These are phyloP conservation scores for Botryotinia narcissicola DNA, from an alignment of 2,329 filamentous ascomycete genomes.

Conservation along the genomic window DNA sequence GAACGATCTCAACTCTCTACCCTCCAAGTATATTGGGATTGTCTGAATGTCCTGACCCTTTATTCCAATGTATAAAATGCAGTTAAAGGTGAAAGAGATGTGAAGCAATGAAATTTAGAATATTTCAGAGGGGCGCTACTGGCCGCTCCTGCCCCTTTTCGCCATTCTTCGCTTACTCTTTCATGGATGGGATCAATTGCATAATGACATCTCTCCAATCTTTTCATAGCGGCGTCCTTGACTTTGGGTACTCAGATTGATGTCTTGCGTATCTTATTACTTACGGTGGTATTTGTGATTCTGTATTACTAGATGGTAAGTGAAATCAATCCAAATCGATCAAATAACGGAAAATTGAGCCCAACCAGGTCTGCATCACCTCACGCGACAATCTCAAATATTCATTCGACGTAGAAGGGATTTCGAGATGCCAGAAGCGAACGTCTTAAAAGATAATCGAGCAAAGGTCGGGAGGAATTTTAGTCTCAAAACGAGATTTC, in stretches of 20 bases:
- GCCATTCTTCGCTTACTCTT: neutral
- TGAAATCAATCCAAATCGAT: neutral
- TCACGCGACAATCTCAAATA: neutral
- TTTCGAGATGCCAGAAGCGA: neutral
- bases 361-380: neutral
- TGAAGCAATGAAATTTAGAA: neutral
- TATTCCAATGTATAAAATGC: neutral
- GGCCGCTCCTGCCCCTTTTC: neutral
- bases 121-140: neutral
- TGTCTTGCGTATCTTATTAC: neutral
- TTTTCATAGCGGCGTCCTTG: neutral
- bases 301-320: neutral
- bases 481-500: no score
- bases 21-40: neutral
- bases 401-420: neutral
- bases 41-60: neutral
- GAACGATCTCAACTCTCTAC: neutral
- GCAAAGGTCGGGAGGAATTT: neutral
- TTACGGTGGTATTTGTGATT: neutral
- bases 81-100: neutral
- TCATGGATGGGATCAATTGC: neutral
- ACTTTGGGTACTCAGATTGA: neutral
- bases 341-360: neutral
- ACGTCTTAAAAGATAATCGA: neutral
- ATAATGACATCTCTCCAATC: neutral